Conservation (phyloP, 1,284 basidiomycete genomes). For the Cutaneotrichosporon sp. region DNA sequence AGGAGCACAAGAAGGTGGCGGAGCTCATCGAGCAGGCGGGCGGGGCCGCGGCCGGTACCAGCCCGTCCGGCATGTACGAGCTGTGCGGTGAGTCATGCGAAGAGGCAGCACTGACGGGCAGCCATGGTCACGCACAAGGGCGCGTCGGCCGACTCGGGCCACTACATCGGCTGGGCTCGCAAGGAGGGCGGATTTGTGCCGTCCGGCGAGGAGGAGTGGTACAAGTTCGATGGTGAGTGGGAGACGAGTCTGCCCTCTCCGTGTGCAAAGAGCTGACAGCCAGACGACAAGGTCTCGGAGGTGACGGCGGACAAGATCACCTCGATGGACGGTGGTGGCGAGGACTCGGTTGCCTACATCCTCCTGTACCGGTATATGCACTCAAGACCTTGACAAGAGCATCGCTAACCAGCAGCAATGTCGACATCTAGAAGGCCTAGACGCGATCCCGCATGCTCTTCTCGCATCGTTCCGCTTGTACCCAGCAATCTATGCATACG, state of each 20-base stretch:
- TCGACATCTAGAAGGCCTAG: slow-evolving; percentile 3
- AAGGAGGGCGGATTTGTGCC: slow-evolving; percentile 34
- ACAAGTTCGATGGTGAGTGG: slow-evolving; percentile 62
- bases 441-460: not conserved
- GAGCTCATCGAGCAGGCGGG: slow-evolving; percentile 33
- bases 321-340: slow-evolving; percentile 81
- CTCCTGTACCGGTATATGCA: slow-evolving; percentile 68
- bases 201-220: slow-evolving; percentile 62
- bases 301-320: slow-evolving; percentile 67
- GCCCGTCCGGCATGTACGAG: slow-evolving; percentile 51
- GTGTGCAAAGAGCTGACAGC: too few species aligned
- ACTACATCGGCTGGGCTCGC: slow-evolving; percentile 78
- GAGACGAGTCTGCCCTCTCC: too few species aligned
- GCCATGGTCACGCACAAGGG: slow-evolving; percentile 98
- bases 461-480: not conserved
- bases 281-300: slow-evolving; percentile 79
- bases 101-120: slow-evolving; percentile 40
- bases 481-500: not conserved
- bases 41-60: slow-evolving; percentile 28
- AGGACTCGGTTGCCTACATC: slow-evolving; percentile 80
- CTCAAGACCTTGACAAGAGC: too few species aligned
- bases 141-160: slow-evolving; percentile 84
- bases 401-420: not conserved
- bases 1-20: slow-evolving; percentile 44
- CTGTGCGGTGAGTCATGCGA: slow-evolving; percentile 47